Evolutionary conservation across 805 yeast genomes (phyloP).

Genomic region (Pichia rugopelliculosa): DNA sequence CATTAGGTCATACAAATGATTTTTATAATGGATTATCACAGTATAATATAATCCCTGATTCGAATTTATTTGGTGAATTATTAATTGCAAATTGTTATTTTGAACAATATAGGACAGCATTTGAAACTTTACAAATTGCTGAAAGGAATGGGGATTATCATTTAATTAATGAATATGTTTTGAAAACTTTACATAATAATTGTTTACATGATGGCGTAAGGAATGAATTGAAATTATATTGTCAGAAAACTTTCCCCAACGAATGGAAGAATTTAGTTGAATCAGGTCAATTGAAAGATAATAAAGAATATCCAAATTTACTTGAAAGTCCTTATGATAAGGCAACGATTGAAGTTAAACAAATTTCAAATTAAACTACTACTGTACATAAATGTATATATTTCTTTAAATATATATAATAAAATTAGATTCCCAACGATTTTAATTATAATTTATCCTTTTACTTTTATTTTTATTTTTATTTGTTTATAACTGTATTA

Average conservation of each 20-base stretch:
- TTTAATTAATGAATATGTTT: conserved; percentile 35
- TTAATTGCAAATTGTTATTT: conserved; percentile 65
- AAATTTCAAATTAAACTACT: conserved; percentile 1
- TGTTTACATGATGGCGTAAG: conserved; percentile 33
- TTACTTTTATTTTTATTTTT: too few relatives aligned
- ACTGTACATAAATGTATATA: too few relatives aligned
- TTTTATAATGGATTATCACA: conserved; percentile 56
- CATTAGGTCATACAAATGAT: conserved; percentile 47
- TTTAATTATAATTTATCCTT: too few relatives aligned
- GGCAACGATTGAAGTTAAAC: conserved; percentile 11
- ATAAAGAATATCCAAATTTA: conserved; percentile 28
- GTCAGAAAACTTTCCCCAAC: conserved; percentile 25
- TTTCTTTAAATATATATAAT: conserved; percentile 2
- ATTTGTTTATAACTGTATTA: conserved; percentile 31
- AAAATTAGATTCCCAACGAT: too few relatives aligned
- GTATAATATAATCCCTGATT: conserved; percentile 45
- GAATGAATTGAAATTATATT: conserved; percentile 33
- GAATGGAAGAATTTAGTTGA: conserved; percentile 33
- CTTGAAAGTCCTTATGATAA: conserved; percentile 20
- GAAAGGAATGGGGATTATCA: conserved; percentile 37
- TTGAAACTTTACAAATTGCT: conserved; percentile 40
- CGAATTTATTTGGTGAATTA: conserved; percentile 49
- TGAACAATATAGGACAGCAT: conserved; percentile 51
- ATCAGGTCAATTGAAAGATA: conserved; percentile 25
- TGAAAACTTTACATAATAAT: conserved; percentile 43